These are phyloP conservation scores for Bretschneidera sinensis DNA, from an alignment of 345 rosid species.

Conservation along the genomic window DNA sequence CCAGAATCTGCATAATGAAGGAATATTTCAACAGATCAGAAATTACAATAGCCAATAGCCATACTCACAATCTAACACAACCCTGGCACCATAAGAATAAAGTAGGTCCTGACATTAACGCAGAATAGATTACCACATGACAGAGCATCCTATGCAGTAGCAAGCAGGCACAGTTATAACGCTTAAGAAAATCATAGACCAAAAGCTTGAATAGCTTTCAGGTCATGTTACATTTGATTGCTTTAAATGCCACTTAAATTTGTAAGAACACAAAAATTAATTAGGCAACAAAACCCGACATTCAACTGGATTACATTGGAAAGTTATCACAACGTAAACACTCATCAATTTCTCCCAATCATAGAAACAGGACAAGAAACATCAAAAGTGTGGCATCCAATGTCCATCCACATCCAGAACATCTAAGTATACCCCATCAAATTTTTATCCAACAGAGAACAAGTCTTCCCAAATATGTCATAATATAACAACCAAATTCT, in stretches of 20 bases:
- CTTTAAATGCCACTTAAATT: not conserved
- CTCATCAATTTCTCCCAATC: not conserved
- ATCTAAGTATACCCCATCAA: too few relatives aligned
- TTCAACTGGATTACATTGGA: not conserved
- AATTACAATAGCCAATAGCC: not conserved
- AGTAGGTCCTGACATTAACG: not conserved
- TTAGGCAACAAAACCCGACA: not conserved
- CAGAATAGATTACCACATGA: not conserved
- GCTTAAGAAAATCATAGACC: not conserved
- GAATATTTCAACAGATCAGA: slow-evolving; percentile 7
- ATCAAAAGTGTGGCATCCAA: not conserved
- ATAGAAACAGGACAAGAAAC: not conserved
- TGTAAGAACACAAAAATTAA: not conserved
- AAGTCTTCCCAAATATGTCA: too few relatives aligned
- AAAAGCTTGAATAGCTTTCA: not conserved
- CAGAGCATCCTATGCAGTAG: not conserved
- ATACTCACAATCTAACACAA: slow-evolving; percentile 3
- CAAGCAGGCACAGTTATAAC: not conserved
- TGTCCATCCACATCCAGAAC: too few relatives aligned
- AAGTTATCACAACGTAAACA: not conserved
- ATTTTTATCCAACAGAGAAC: too few relatives aligned
- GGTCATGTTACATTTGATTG: not conserved
- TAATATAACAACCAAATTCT: too few relatives aligned
- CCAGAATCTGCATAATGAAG: slow-evolving; percentile 49
- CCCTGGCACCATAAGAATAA: not conserved